Base-by-base conservation (phyloP, 306 rosid species). In the Hippophae rhamnoides region DNA sequence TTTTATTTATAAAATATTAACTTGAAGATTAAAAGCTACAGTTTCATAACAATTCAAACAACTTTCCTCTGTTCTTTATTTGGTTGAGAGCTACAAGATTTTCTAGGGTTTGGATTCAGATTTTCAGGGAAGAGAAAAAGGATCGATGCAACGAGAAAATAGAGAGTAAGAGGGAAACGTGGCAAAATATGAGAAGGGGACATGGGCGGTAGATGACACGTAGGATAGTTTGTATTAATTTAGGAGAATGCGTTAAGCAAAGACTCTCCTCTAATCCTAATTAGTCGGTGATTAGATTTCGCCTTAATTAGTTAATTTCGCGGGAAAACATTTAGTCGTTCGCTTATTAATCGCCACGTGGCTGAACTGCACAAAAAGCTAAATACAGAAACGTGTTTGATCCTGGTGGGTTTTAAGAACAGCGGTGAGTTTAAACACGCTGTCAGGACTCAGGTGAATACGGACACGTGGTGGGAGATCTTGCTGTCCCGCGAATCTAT, bases 131-230 rank as follows among this genome's bases (percentile, higher is more conserved):
- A 60, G 58, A 46, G 60, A 41, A 50, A 45, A 56, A 23, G 47
- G 43, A 14, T 12, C 31, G 38, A 57, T 42, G 52, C 11, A 11
- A 2, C 8, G 62, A 42, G 40, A 9, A 27, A 43, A 13, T 26
- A 13, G 26, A 45, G n/a, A 27, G 13, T 13, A 12, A 13, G 27
- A 9, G 43, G 6, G 41, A 56, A 77, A 76, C 83, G 81, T 76
- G 89, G 62, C 68, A 13, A 1, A 13, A 62, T 0, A 0, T 0
- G 31, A 74, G 69, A 60, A 63, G 75, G 41, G 6, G 13, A 23
- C 10, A 42, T 8, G 0, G 71, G 38, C 72, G 82, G 82, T 74
- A 41, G 42, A 0, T 10, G 75, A 70, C 82, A 78, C 78, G 78
- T 69, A 41, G 62, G 40, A 57, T 26, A 18, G 46, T 66, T 10